Evolutionary conservation across 176 grass and related monocot species (phyloP), one percentile per base, ranked within the genome.

Genomic region (Oryza rufipogon): DNA sequence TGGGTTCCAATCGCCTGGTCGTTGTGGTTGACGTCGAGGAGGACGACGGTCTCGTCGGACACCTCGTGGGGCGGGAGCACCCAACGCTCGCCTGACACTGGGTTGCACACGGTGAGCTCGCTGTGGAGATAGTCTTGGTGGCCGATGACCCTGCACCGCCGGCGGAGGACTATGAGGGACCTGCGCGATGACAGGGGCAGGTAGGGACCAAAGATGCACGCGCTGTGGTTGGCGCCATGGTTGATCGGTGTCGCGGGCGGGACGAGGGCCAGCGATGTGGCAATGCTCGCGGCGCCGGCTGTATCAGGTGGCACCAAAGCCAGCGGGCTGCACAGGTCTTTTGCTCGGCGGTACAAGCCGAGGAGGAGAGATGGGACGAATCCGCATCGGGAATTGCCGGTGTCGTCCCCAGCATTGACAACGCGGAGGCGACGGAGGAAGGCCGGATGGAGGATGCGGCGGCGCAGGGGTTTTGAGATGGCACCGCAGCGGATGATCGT

Each of bases 91-190:
- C 64, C 64, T 26, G 77, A 49, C 9, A 17, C 33, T 25, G 77
- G 26, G 77, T 80, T 68, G 77, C 77, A 80, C 42, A 80, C 44
- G 44, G 64, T 14, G 9, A 80, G 42, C 77, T 36, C 77, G 5
- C 47, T 44, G 9, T 7, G 38, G 6, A 39, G 38, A 39, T 7
- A 39, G 3, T 3, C 47, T 39, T 79, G 60, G 12, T 48, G 41
- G 23, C 6, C 48, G 3, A 4, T 4, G 77, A 17, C 66, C 77
- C 6, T 79, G 63, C 77, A 68, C 77, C 17, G 44, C 44, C 77
- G 64, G 14, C 77, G 15, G 17, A 80, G 77, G 26, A 80, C 77
- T 10, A 68, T 13, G 42, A 80, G 77, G 5, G 44, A 80, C 64
- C 42, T 64, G 5, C 77, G 16, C 2, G 77, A 80, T 1, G 77